A percentile compares a stretch with the other conserved stretches of the same genome.
Evolutionary conservation across 305 asterid species (phyloP).

Genomic region (Rubia balearica): DNA sequence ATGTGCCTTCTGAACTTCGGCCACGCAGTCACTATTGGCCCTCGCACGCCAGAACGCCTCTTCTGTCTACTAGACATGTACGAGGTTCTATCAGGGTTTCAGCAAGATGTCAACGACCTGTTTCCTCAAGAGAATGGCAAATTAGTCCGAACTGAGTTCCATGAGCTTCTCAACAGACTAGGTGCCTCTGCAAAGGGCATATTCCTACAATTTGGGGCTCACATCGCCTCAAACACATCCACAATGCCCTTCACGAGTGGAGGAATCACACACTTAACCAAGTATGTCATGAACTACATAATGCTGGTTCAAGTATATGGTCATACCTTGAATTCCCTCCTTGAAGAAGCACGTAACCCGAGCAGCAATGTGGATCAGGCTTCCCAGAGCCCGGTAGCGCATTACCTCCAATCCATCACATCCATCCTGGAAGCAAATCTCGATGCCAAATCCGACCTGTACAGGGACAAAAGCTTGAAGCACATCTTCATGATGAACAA

Average conservation of each 20-base stretch:
- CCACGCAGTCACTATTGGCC: constrained; percentile 50
- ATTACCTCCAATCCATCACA: constrained; percentile 36
- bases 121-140: constrained; percentile 35
- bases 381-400: constrained; percentile 28
- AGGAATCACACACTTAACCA: constrained; percentile 48
- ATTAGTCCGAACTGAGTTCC: constrained; percentile 36
- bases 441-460: constrained; percentile 32
- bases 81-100: constrained; percentile 38
- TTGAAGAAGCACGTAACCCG: constrained; percentile 21
- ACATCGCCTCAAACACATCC: constrained; percentile 34
- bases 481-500: constrained; percentile 68
- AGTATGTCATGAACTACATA: constrained; percentile 61
- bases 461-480: constrained; percentile 38
- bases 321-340: constrained; percentile 39
- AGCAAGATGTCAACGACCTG: constrained; percentile 32
- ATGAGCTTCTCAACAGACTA: constrained; percentile 33
- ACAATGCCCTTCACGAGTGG: constrained; percentile 40
- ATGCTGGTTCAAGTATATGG: constrained; percentile 44
- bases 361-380: constrained; percentile 16
- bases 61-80: constrained; percentile 59
- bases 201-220: constrained; percentile 35
- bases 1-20: constrained; percentile 55
- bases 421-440: constrained; percentile 47
- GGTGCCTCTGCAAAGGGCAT: constrained; percentile 42
- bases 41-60: constrained; percentile 55